Conservation (phyloP, 164 flowering plant genomes). For the Annona squamosa region DNA sequence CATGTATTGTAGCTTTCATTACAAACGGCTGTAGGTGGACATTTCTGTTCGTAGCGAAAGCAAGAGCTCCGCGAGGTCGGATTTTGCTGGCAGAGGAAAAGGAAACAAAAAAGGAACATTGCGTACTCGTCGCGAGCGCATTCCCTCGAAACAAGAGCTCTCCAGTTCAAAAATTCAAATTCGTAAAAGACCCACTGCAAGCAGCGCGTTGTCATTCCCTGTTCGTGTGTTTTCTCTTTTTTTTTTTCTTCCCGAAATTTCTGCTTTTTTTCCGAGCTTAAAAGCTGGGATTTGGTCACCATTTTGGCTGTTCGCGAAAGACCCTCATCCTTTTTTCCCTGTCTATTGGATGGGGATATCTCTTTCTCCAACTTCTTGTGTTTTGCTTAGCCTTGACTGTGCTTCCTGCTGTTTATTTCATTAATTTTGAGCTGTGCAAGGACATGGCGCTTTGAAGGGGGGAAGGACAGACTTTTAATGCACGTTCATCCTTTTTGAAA, state of each 20-base stretch:
- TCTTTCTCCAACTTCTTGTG: too few relatives aligned
- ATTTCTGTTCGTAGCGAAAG: not conserved
- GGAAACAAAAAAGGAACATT: not conserved
- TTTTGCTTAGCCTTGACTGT: too few relatives aligned
- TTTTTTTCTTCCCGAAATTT: not conserved
- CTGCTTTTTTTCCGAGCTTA: not conserved
- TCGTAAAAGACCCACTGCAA: not conserved
- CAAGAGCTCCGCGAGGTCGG: not conserved
- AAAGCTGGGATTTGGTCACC: not conserved
- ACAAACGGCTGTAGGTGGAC: not conserved
- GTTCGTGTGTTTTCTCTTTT: not conserved
- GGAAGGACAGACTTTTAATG: not conserved
- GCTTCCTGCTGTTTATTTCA: not conserved
- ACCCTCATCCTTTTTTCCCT: too few relatives aligned
- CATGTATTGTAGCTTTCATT: not conserved
- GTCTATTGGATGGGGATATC: too few relatives aligned
- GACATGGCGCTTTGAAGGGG: not conserved
- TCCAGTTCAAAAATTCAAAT: conserved; percentile 1
- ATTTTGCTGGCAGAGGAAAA: not conserved
- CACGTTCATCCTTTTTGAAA: not conserved
- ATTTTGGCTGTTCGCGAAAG: not conserved
- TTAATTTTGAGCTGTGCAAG: not conserved
- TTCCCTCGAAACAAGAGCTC: conserved; percentile 8
- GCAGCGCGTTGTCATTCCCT: not conserved
- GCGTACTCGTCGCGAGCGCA: not conserved